These are phyloP conservation scores for Carpinus viminea DNA, from an alignment of 306 rosid species.

Conservation along the genomic window DNA sequence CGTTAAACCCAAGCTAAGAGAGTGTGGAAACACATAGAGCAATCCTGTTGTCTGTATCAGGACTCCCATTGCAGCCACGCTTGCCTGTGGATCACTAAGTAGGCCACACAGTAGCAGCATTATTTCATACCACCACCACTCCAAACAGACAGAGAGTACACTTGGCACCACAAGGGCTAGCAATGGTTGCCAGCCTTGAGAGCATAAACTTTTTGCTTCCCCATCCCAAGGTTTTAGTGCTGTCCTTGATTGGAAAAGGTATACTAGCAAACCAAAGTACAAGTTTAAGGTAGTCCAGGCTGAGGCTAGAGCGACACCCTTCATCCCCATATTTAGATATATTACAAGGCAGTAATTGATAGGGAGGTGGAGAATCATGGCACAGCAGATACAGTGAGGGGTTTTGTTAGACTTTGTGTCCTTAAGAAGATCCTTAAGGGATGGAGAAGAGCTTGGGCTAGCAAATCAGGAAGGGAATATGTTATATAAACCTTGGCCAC, in stretches of 20 bases:
- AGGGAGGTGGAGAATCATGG: conserved; percentile 10
- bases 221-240: conserved; percentile 10
- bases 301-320: conserved; percentile 13
- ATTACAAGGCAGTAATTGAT: conserved; percentile 1
- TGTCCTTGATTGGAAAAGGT: conserved; percentile 9
- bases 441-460: conserved; percentile 7
- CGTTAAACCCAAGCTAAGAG: conserved; percentile 3
- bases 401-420: conserved; percentile 9
- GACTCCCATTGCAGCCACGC: conserved; percentile 17
- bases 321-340: conserved; percentile 6
- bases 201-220: neutral
- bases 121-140: conserved; percentile 19
- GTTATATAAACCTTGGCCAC: conserved; percentile 6
- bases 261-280: conserved; percentile 13
- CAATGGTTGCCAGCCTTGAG: conserved; percentile 7
- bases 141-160: conserved; percentile 16
- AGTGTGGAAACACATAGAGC: conserved; percentile 9
- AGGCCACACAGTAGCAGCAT: conserved; percentile 10
- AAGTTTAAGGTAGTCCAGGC: conserved; percentile 10
- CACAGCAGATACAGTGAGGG: conserved; percentile 9
- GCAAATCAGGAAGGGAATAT: conserved; percentile 13
- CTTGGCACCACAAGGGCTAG: conserved; percentile 11
- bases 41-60: conserved; percentile 14
- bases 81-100: conserved; percentile 7
- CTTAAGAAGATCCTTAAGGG: conserved; percentile 9